Evolutionary conservation across 129 eudicot genomes (phyloP).

Genomic region (Mikania micrantha): DNA sequence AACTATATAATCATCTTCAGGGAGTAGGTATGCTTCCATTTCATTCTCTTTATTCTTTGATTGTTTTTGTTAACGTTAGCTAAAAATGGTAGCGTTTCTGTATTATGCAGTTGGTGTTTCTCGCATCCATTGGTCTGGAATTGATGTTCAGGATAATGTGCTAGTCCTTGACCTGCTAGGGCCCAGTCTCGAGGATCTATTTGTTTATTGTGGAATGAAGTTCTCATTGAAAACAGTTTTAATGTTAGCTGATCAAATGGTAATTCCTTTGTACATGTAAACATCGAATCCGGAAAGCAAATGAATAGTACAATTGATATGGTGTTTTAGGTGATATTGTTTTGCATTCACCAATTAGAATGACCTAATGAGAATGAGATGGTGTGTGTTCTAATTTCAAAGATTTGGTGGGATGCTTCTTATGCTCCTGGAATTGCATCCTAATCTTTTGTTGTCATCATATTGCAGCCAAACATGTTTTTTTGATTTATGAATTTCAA

Average conservation of each 20-base stretch:
- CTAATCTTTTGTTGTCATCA: no score
- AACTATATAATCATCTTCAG: slow-evolving; percentile 42
- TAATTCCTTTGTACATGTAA: slow-evolving; percentile 15
- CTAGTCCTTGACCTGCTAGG: slow-evolving; percentile 50
- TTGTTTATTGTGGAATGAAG: slow-evolving; percentile 46
- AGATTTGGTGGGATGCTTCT: neutral
- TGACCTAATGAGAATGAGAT: neutral
- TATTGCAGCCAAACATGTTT: neutral
- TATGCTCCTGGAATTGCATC: no score
- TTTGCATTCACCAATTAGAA: neutral
- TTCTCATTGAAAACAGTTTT: slow-evolving; percentile 53
- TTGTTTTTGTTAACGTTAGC: neutral
- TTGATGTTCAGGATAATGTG: slow-evolving; percentile 45
- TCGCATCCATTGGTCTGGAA: slow-evolving; percentile 46
- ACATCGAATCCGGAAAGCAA: neutral
- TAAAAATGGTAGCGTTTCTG: neutral
- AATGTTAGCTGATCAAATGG: slow-evolving; percentile 86
- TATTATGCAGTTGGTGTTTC: slow-evolving; percentile 44
- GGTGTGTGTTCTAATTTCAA: neutral
- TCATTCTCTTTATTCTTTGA: neutral
- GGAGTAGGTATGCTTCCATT: slow-evolving; percentile 28
- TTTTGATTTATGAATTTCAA: neutral
- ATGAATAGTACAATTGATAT: neutral
- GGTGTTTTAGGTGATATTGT: neutral
- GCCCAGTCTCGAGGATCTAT: slow-evolving; percentile 59